A percentile compares a stretch with the other conserved stretches of the same genome.
These are phyloP conservation scores for Fragilaria radians DNA, from an alignment of 108 stramenopile species.

Conservation along the genomic window DNA sequence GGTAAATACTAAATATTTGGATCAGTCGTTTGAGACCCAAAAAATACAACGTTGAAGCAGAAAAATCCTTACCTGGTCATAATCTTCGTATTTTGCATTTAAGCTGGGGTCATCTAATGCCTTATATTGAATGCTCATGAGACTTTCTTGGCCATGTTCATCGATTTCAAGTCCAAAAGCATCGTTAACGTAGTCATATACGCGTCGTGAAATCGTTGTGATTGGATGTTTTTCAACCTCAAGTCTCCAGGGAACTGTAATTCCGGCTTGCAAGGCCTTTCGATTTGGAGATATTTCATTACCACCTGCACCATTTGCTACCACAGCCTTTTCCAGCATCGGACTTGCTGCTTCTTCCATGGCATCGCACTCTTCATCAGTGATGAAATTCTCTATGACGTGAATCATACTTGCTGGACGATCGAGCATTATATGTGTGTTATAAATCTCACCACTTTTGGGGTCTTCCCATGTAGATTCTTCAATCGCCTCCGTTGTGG, in stretches of 20 bases:
- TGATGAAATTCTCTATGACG: conserved; percentile 69
- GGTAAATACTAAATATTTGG: conserved; percentile 74
- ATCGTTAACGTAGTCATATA: conserved; percentile 71
- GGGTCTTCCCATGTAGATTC: conserved; percentile 25
- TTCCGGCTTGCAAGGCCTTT: conserved; percentile 78
- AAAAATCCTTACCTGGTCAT: conserved; percentile 8
- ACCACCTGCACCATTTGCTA: conserved; percentile 79
- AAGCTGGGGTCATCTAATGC: no score
- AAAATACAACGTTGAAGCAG: no score
- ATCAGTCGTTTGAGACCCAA: background rate
- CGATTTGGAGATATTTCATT: conserved; percentile 48
- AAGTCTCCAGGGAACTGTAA: conserved; percentile 61
- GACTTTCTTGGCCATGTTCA: conserved; percentile 70
- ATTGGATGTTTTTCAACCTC: conserved; percentile 55
- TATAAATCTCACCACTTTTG: conserved; percentile 15
- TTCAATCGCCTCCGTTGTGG: conserved; percentile 36
- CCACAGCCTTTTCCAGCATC: conserved; percentile 65
- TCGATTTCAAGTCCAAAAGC: conserved; percentile 54
- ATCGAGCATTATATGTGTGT: conserved; percentile 37
- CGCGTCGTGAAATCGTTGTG: conserved; percentile 39
- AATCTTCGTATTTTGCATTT: conserved; percentile 40
- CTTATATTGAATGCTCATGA: conserved; percentile 81
- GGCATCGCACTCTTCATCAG: conserved; percentile 71
- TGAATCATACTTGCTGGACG: conserved; percentile 65
- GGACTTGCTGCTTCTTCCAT: conserved; percentile 50